Conservation (phyloP, 2,329 filamentous ascomycete species). For the Pseudogymnoascus destructans region DNA sequence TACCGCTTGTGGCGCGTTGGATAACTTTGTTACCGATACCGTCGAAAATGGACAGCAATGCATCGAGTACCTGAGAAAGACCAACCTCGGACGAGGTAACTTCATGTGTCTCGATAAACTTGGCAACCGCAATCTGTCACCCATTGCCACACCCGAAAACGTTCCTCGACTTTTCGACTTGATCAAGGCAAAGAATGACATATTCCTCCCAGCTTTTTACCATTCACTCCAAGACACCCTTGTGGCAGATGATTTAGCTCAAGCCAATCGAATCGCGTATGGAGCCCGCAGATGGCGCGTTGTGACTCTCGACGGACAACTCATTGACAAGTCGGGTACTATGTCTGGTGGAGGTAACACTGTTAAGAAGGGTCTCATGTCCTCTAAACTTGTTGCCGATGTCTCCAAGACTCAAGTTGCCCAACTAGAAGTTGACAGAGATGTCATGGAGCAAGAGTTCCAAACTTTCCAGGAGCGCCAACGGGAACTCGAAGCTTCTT, state of each 20-base stretch:
- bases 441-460: slow-evolving; percentile 71
- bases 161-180: slow-evolving; percentile 89
- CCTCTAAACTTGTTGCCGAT: slow-evolving; percentile 81
- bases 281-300: slow-evolving; percentile 90
- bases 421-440: slow-evolving; percentile 77
- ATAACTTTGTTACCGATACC: slow-evolving; percentile 94
- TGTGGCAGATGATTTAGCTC: slow-evolving; percentile 82
- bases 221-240: slow-evolving; percentile 91
- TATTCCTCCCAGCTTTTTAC: slow-evolving; percentile 83
- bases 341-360: slow-evolving; percentile 95
- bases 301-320: slow-evolving; percentile 84
- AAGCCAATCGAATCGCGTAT: slow-evolving; percentile 94
- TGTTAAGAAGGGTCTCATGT: slow-evolving; percentile 89
- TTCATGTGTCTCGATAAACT: slow-evolving; percentile 93
- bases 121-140: slow-evolving; percentile 60
- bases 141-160: slow-evolving; percentile 79
- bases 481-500: slow-evolving; percentile 59
- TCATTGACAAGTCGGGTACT: slow-evolving; percentile 96
- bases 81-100: slow-evolving; percentile 89
- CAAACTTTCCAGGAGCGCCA: slow-evolving; percentile 75
- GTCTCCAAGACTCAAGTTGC: slow-evolving; percentile 77
- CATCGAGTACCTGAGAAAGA: slow-evolving; percentile 94
- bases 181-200: slow-evolving; percentile 76
- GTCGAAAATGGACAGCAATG: slow-evolving; percentile 96
- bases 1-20: slow-evolving; percentile 78